phyloP scores from a whole-genome alignment of 2,329 filamentous ascomycete genomes.

The Epichloe coenophiala region DNA sequence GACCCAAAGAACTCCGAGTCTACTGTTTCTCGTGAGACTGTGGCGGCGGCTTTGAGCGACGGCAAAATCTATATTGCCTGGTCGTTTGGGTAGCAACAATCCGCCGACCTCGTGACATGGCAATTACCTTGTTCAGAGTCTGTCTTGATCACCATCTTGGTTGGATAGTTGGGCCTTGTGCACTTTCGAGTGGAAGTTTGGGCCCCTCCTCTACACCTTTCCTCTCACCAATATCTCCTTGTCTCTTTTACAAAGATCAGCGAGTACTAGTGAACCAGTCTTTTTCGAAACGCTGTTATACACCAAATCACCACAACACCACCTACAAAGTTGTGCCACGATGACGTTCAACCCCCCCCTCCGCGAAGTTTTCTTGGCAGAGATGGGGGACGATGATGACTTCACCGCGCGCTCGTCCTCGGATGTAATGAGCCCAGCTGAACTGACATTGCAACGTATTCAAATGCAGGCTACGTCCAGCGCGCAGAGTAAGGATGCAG shows the following conservation, averaged over 20 bases:
- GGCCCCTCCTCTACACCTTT: background rate
- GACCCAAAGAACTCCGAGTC: background rate
- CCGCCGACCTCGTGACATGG: constrained; percentile 1
- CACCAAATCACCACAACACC: background rate
- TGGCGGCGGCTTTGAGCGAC: constrained; percentile 6
- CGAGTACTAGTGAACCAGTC: background rate
- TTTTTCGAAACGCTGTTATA: background rate
- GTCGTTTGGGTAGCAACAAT: constrained; percentile 1
- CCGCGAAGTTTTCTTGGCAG: constrained; percentile 11
- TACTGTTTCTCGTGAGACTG: constrained; percentile 5
- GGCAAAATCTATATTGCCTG: constrained; percentile 1
- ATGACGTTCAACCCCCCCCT: constrained; percentile 24
- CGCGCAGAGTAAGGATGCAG: constrained; percentile 34
- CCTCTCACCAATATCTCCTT: background rate
- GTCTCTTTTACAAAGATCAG: background rate
- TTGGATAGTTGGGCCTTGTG: background rate
- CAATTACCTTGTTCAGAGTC: background rate
- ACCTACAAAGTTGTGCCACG: background rate
- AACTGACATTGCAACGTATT: constrained; percentile 50
- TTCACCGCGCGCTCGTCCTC: constrained; percentile 16
- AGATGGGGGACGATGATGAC: constrained; percentile 12
- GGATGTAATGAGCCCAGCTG: constrained; percentile 38
- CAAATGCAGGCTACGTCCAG: constrained; percentile 46
- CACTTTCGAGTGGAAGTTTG: background rate
- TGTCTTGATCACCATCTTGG: background rate